Evolutionary conservation across 208 protist genomes (phyloP).

Genomic region (Vickermania ingenoplastis): DNA sequence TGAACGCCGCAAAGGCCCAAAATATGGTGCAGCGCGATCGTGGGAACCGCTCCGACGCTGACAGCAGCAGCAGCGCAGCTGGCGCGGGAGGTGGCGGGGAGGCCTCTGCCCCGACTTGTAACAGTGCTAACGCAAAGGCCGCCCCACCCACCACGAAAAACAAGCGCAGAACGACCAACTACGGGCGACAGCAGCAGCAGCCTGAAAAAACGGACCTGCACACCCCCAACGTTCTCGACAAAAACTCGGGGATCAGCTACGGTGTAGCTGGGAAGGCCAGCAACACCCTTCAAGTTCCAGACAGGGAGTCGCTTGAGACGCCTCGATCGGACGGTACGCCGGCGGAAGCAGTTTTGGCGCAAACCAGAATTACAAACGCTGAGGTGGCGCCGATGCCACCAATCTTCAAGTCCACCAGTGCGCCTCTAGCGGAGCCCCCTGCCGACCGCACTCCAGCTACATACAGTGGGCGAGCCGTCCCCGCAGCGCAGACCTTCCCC

Average conservation of each 20-base stretch:
- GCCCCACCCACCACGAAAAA: neutral
- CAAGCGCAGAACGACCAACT: neutral
- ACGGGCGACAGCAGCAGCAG: neutral
- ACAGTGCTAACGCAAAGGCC: neutral
- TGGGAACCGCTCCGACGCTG: constrained; percentile 2
- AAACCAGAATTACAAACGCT: neutral
- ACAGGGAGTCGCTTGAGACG: neutral
- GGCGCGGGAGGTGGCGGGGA: neutral
- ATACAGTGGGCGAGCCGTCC: neutral
- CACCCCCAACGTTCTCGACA: constrained; percentile 23
- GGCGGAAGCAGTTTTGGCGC: too few relatives aligned
- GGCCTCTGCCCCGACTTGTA: neutral
- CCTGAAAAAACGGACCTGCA: constrained; percentile 4
- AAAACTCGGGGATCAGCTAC: constrained; percentile 21
- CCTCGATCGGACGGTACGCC: neutral
- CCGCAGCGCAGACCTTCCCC: neutral
- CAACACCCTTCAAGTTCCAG: constrained; percentile 1
- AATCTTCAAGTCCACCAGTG: neutral
- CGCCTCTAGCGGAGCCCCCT: neutral
- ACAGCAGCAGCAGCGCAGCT: neutral
- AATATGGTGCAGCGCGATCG: neutral
- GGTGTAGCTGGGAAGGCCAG: constrained; percentile 17
- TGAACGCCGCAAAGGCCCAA: constrained; percentile 4
- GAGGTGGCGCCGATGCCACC: neutral
- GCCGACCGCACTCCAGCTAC: neutral